These are phyloP conservation scores for Arthrobotrys sphaeroides DNA, from an alignment of 2,329 filamentous ascomycete genomes.

Conservation along the genomic window DNA sequence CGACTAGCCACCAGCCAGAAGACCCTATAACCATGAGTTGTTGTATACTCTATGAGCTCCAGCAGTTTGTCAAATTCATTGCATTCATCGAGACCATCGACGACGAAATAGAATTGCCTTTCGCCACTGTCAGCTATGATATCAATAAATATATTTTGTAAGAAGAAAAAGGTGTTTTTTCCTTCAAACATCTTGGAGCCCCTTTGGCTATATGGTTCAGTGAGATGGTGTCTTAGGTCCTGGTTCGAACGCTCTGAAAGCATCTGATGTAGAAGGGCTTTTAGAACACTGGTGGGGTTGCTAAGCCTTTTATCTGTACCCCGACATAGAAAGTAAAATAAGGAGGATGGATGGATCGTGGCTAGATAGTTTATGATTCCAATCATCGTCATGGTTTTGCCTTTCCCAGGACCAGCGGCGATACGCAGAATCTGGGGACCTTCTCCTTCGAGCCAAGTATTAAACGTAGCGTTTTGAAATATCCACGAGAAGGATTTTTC, in stretches of 20 bases:
- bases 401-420: slow-evolving; percentile 60
- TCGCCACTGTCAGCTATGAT: neutral
- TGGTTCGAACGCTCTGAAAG: neutral
- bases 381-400: slow-evolving; percentile 61
- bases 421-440: slow-evolving; percentile 59
- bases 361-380: neutral
- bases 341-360: neutral
- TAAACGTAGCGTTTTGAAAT: slow-evolving; percentile 54
- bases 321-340: neutral
- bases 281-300: neutral
- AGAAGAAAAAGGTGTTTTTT: neutral
- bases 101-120: neutral
- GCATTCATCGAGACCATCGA: neutral
- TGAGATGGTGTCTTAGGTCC: neutral
- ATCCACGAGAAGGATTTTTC: neutral
- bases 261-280: neutral
- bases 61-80: neutral
- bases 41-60: neutral
- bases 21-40: neutral
- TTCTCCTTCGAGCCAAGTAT: slow-evolving; percentile 56
- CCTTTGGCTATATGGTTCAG: neutral
- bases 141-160: neutral
- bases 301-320: neutral
- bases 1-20: neutral
- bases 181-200: neutral